Base-by-base conservation (phyloP, 352 stramenopile species). In the Phytophthora foliorum region DNA sequence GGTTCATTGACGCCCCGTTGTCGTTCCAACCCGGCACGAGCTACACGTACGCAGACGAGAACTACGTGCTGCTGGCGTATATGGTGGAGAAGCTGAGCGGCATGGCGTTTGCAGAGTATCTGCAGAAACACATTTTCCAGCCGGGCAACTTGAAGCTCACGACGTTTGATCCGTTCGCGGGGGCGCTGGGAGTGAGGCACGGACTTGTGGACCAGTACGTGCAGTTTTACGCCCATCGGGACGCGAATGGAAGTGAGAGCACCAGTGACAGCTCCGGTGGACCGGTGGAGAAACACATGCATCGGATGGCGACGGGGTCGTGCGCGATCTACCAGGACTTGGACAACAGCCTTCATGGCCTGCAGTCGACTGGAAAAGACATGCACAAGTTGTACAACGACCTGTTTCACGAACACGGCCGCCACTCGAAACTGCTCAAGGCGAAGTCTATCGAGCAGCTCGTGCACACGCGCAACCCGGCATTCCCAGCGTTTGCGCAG, bases 361-460 rank as follows among this genome's bases (percentile, higher is more conserved):
- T 91, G 3, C 68, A 79, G 27, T 88, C 79, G 17, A 89, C 79
- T 1, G 61, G 63, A 9, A 79, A 85, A 16, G 83, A 90, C 46
- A 90, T 90, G 79, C 79, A 89, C 51, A 74, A 71, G 36, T 70
- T 86, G 50, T 91, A 88, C 61, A 67, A 74, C n/a, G 83, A 91
- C 45, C 68, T 91, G 4, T 89, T 91, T 24, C 65, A 82, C 29
- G 57, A 72, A 7, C 72, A 63, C 16, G 83, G 81, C 0, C 48
- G 36, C 10, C 32, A 75, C 1, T 91, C 81, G 2, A 87, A 81
- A 36, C 63, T 91, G 10, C 69, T 91, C 14, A 72, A 61, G 9
- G 39, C 51, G 3, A 63, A 45, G 11, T 90, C 83, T 31, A 78
- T 91, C 32, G 68, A 57, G 6, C 59, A 78, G 44, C 74, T 91